Conservation (phyloP, 1,284 basidiomycete species). For the Ceratobasidium sp. region DNA sequence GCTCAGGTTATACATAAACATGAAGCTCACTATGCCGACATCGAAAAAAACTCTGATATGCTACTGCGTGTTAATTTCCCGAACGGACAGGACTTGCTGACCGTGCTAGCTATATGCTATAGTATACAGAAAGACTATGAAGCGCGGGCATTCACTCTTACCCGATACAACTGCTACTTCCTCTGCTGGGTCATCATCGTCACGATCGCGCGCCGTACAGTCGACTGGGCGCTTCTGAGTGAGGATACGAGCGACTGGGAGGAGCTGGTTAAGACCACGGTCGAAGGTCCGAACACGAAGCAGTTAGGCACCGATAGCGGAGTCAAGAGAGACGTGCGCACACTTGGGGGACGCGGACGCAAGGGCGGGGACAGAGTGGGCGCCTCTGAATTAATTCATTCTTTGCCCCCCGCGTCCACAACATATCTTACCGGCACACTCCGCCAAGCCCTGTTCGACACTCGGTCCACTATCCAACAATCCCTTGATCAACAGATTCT, state of each 20-base stretch:
- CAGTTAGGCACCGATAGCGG: neutral
- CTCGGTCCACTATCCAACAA: constrained; percentile 15
- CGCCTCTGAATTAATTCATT: neutral
- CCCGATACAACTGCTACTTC: constrained; percentile 42
- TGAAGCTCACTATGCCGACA: neutral
- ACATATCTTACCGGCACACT: constrained; percentile 13
- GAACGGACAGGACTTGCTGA: constrained; percentile 9
- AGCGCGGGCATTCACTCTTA: constrained; percentile 28
- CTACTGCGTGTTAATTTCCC: constrained; percentile 20
- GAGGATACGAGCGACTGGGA: constrained; percentile 22
- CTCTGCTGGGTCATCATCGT: constrained; percentile 36
- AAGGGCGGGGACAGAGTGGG: neutral
- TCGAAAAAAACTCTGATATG: constrained; percentile 12
- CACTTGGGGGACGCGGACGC: neutral
- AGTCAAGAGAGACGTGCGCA: neutral
- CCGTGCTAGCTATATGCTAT: constrained; percentile 31
- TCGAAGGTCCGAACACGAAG: neutral
- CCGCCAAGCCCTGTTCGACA: constrained; percentile 21
- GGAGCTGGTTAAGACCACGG: constrained; percentile 5
- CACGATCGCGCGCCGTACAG: neutral
- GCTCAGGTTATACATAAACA: constrained; percentile 32
- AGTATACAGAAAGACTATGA: constrained; percentile 12
- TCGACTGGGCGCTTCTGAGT: constrained; percentile 19
- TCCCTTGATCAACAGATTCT: constrained; percentile 24
- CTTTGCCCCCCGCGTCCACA: neutral